Percentiles rank a stretch among this genome's conserved stretches.
phyloP scores from a whole-genome alignment of 1,139 yeast species.

The Sugiyamaella novakii region DNA sequence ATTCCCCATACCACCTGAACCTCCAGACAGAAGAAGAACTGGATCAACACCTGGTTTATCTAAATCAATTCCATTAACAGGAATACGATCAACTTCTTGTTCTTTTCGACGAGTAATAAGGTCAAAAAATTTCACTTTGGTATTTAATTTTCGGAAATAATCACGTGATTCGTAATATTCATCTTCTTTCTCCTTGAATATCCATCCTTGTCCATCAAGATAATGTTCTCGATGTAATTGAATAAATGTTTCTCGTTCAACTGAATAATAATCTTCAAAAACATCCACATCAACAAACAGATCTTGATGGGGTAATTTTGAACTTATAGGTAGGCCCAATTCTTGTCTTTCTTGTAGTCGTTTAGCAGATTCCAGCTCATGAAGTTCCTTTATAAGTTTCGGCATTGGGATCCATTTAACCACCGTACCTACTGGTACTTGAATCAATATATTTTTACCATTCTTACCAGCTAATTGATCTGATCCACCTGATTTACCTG shows the following conservation, averaged over 20 bases:
- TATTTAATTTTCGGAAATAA: constrained; percentile 65
- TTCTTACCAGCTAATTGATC: constrained; percentile 80
- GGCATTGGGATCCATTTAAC: constrained; percentile 88
- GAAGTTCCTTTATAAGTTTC: constrained; percentile 31
- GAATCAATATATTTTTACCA: constrained; percentile 76
- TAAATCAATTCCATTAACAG: constrained; percentile 77
- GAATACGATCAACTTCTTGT: constrained; percentile 64
- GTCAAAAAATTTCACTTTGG: constrained; percentile 67
- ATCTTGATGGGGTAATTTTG: constrained; percentile 15
- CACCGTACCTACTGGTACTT: constrained; percentile 90
- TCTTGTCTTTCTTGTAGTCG: constrained; percentile 15
- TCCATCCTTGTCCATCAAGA: constrained; percentile 81
- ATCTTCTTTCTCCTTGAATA: constrained; percentile 71
- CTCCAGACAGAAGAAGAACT: constrained; percentile 74
- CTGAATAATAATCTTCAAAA: constrained; percentile 18
- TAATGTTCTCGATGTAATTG: constrained; percentile 61
- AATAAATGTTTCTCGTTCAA: constrained; percentile 28
- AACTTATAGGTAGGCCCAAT: not conserved
- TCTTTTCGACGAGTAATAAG: constrained; percentile 63
- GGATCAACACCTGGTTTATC: constrained; percentile 63
- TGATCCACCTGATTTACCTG: constrained; percentile 71
- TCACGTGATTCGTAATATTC: constrained; percentile 64
- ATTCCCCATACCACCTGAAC: constrained; percentile 93
- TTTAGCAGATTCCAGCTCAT: constrained; percentile 15
- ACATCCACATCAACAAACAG: constrained; percentile 18